A percentile compares a stretch with the other conserved stretches of the same genome.
These are phyloP conservation scores for Clohesyomyces aquaticus DNA, from an alignment of 495 filamentous ascomycete species.

Conservation along the genomic window DNA sequence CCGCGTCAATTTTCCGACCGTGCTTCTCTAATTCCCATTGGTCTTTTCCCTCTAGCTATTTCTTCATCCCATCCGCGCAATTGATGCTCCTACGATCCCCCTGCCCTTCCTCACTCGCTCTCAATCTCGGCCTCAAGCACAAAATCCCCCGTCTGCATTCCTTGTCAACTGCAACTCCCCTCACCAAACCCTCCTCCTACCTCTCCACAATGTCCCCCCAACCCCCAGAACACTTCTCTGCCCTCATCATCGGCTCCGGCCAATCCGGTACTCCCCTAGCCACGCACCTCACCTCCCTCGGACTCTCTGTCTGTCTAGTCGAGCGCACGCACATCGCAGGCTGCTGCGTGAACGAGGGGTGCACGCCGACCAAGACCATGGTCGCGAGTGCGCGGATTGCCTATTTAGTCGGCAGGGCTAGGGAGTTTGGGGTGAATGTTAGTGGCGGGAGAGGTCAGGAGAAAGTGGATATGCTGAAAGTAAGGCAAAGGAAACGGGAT, in stretches of 20 bases:
- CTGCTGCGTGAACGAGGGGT: conserved; percentile 59
- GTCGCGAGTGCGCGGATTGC: conserved; percentile 55
- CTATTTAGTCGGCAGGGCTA: conserved; percentile 48
- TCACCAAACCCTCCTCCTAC: no score
- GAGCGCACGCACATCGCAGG: conserved; percentile 55
- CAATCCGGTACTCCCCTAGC: conserved; percentile 56
- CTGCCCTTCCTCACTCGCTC: background rate
- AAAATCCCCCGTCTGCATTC: no score
- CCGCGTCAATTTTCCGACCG: background rate
- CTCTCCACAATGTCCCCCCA: background rate
- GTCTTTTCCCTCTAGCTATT: background rate
- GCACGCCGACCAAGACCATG: conserved; percentile 60
- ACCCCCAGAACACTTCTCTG: conserved; percentile 42
- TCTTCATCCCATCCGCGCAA: background rate
- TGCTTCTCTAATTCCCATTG: background rate
- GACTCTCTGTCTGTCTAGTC: conserved; percentile 49
- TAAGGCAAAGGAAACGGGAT: conserved; percentile 57
- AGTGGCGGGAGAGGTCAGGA: conserved; percentile 34
- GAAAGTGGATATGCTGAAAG: conserved; percentile 51
- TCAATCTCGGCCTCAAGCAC: no score
- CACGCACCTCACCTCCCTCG: conserved; percentile 49
- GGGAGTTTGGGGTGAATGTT: conserved; percentile 53
- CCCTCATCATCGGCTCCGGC: conserved; percentile 56
- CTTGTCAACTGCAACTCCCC: no score
- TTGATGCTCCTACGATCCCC: background rate